Evolutionary conservation across 805 yeast genomes (phyloP).

Genomic region (Kurtzmaniella fragi): DNA sequence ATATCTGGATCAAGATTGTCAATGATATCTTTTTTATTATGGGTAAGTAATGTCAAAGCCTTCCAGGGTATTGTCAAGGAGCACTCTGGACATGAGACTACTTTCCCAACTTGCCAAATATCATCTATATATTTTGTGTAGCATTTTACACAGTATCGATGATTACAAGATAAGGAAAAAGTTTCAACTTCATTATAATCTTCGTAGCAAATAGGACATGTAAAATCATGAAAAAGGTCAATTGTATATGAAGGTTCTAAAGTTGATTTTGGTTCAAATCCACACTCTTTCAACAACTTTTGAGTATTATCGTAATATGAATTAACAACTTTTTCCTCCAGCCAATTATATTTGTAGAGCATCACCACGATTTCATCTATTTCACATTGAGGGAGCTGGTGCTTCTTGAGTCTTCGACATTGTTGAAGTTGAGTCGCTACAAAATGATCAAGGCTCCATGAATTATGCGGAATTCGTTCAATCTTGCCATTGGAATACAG

Average conservation of each 20-base stretch:
- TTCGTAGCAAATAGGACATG: constrained; percentile 74
- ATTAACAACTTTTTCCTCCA: constrained; percentile 32
- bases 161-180: constrained; percentile 63
- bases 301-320: constrained; percentile 28
- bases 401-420: constrained; percentile 14
- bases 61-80: constrained; percentile 30
- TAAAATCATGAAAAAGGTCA: constrained; percentile 17
- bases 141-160: constrained; percentile 66
- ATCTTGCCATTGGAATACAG: neutral
- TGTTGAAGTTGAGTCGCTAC: constrained; percentile 20
- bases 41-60: too few species aligned
- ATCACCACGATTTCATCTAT: constrained; percentile 28
- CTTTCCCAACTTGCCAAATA: constrained; percentile 34
- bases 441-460: constrained; percentile 23
- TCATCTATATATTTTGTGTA: constrained; percentile 55
- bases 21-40: constrained; percentile 28
- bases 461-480: constrained; percentile 11
- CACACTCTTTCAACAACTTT: constrained; percentile 21
- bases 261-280: constrained; percentile 14
- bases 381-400: constrained; percentile 22
- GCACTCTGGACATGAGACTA: constrained; percentile 63
- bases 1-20: too few species aligned
- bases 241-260: constrained; percentile 5
- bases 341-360: constrained; percentile 37
- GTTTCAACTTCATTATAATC: constrained; percentile 27